phyloP scores from a whole-genome alignment of 169 alveolate species.

The Eimeria mitis region DNA sequence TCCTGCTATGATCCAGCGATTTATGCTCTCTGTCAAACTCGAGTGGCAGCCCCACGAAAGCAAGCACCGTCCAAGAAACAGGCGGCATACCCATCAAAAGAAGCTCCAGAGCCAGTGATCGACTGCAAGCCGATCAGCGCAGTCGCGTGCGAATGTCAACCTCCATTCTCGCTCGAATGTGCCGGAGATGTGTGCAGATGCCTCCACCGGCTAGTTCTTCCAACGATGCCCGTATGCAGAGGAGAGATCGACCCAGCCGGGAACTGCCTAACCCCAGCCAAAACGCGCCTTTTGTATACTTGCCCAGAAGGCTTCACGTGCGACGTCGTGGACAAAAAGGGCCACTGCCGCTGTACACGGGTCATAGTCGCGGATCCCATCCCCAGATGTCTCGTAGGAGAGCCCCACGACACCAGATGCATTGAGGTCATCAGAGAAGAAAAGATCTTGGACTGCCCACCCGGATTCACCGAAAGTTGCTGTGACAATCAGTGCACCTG shows the following conservation, averaged over 20 bases:
- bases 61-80: constrained; percentile 41
- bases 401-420: constrained; percentile 32
- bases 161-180: constrained; percentile 21
- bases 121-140: constrained; percentile 25
- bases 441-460: constrained; percentile 48
- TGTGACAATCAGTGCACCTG: constrained; percentile 53
- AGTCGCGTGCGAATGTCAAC: constrained; percentile 16
- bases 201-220: constrained; percentile 29
- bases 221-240: constrained; percentile 62
- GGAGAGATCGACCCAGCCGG: constrained; percentile 44
- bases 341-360: constrained; percentile 61
- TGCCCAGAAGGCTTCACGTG: constrained; percentile 79
- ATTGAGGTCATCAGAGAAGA: constrained; percentile 23
- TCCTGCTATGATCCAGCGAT: constrained; percentile 41
- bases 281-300: constrained; percentile 16
- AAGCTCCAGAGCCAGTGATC: constrained; percentile 18
- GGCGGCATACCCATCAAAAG: neutral
- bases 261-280: constrained; percentile 48
- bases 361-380: constrained; percentile 21
- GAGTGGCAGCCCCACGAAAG: constrained; percentile 1
- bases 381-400: constrained; percentile 47
- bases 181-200: constrained; percentile 27
- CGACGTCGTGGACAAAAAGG: constrained; percentile 64
- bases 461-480: constrained; percentile 47
- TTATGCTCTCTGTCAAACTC: constrained; percentile 31